Percentiles rank a stretch among this genome's conserved stretches.
These are phyloP conservation scores for Quercus glauca DNA, from an alignment of 306 rosid genomes.

Conservation along the genomic window DNA sequence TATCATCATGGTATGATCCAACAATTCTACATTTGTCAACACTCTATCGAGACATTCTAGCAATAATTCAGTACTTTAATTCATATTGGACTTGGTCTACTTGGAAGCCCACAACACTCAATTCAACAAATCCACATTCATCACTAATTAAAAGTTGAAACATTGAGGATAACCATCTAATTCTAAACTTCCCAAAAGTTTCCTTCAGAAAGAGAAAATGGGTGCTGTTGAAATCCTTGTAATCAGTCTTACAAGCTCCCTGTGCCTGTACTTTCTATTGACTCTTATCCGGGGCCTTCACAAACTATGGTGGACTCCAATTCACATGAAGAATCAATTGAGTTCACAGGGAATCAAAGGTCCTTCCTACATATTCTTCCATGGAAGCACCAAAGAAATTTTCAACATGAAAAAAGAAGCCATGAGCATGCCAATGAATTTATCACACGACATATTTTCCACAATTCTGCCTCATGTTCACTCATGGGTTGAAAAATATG, in stretches of 20 bases:
- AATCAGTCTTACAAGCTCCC: background rate
- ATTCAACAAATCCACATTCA: no score
- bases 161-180: no score
- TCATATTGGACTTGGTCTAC: no score
- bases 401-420: constrained; percentile 11
- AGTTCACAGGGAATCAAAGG: constrained; percentile 21
- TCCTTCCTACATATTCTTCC: constrained; percentile 22
- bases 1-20: no score
- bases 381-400: constrained; percentile 22
- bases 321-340: background rate
- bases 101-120: no score
- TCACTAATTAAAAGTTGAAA: no score
- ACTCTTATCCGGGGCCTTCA: background rate
- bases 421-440: background rate
- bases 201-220: no score
- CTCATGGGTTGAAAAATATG: background rate
- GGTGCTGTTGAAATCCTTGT: background rate
- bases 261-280: background rate
- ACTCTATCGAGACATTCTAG: no score
- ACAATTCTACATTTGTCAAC: no score
- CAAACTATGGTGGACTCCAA: constrained; percentile 9
- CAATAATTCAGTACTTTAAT: no score
- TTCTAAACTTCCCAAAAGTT: no score
- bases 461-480: constrained; percentile 17
- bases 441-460: constrained; percentile 17